These are phyloP conservation scores for Vigna mungo DNA, from an alignment of 306 rosid genomes.

Conservation along the genomic window DNA sequence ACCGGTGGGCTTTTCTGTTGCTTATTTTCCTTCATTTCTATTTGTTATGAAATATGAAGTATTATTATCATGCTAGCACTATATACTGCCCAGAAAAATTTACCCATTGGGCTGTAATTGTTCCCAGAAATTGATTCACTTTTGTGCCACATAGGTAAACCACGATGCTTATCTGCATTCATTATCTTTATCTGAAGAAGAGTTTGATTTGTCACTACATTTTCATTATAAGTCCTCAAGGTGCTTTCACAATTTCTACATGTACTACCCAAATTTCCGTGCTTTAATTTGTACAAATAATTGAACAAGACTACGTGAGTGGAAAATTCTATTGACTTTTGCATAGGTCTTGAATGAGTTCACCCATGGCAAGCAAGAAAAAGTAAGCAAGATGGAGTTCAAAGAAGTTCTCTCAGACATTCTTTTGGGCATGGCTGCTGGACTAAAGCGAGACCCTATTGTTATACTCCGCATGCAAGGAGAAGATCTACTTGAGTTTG, in stretches of 20 bases:
- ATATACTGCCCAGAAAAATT: not conserved
- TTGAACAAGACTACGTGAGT: slow-evolving; percentile 33
- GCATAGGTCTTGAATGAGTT: slow-evolving; percentile 84
- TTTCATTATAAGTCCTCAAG: slow-evolving; percentile 13
- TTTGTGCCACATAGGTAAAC: slow-evolving; percentile 3
- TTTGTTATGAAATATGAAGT: slow-evolving; percentile 9
- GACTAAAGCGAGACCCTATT: slow-evolving; percentile 89
- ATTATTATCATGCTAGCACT: not conserved
- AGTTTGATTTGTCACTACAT: slow-evolving; percentile 15
- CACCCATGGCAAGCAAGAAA: slow-evolving; percentile 90
- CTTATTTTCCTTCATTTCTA: not conserved
- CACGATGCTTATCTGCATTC: slow-evolving; percentile 8
- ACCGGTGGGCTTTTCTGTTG: not conserved
- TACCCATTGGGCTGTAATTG: not conserved
- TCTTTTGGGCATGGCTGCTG: slow-evolving; percentile 97
- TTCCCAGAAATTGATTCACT: slow-evolving; percentile 8
- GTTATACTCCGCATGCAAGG: slow-evolving; percentile 95
- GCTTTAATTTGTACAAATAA: slow-evolving; percentile 24
- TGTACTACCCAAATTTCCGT: not conserved
- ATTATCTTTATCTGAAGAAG: not conserved
- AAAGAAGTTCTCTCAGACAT: slow-evolving; percentile 89
- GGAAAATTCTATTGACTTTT: slow-evolving; percentile 21
- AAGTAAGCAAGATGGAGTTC: slow-evolving; percentile 91
- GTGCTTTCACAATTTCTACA: not conserved
- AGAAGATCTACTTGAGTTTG: slow-evolving; percentile 88